These are phyloP conservation scores for Fraxinus quadrangulata DNA, from an alignment of 257 asterid species.

Conservation along the genomic window DNA sequence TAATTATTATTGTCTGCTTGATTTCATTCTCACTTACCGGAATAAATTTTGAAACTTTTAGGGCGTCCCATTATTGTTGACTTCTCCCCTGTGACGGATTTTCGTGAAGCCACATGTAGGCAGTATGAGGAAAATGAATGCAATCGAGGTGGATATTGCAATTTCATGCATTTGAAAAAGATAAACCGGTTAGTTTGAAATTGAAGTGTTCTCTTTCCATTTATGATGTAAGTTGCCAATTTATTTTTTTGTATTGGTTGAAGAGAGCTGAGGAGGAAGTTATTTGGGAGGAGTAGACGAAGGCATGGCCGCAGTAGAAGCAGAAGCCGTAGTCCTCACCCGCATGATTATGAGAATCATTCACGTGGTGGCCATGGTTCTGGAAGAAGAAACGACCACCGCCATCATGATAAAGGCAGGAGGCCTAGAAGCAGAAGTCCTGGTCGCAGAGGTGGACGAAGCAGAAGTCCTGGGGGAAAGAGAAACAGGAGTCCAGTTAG, in stretches of 20 bases:
- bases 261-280: slow-evolving; percentile 76
- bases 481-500: slow-evolving; percentile 66
- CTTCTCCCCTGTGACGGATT: slow-evolving; percentile 92
- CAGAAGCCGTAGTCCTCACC: slow-evolving; percentile 71
- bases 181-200: slow-evolving; percentile 62
- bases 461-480: slow-evolving; percentile 76
- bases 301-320: slow-evolving; percentile 72
- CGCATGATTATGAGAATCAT: slow-evolving; percentile 51
- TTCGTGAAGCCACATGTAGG: slow-evolving; percentile 90
- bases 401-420: slow-evolving; percentile 66
- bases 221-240: not conserved
- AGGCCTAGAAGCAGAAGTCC: slow-evolving; percentile 87
- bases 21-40: slow-evolving; percentile 1
- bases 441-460: slow-evolving; percentile 66
- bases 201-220: not conserved
- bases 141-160: slow-evolving; percentile 92
- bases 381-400: slow-evolving; percentile 66
- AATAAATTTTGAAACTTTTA: slow-evolving; percentile 27
- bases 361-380: slow-evolving; percentile 53
- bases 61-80: slow-evolving; percentile 87
- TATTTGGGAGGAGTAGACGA: slow-evolving; percentile 63
- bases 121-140: slow-evolving; percentile 91
- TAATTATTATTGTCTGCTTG: slow-evolving; percentile 1
- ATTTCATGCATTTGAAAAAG: slow-evolving; percentile 91
- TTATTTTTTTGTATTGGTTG: slow-evolving; percentile 25